Conservation (phyloP, 495 filamentous ascomycete genomes). For the Mytilinidion resinicola region DNA sequence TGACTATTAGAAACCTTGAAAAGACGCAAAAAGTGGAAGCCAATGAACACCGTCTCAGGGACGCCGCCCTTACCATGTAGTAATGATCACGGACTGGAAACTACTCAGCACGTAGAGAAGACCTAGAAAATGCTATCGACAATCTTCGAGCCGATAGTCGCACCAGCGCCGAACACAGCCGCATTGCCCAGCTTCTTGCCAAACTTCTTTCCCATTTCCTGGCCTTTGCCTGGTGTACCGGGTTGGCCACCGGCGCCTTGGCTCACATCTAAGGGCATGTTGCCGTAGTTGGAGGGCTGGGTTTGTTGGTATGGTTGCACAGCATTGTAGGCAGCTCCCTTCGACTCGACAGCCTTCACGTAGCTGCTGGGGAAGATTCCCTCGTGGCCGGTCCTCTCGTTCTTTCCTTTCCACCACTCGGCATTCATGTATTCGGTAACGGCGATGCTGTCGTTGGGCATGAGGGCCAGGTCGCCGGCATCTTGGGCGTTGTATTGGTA, state of each 20-base stretch:
- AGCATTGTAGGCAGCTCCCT: constrained; percentile 15
- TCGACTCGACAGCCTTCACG: constrained; percentile 52
- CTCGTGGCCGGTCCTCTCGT: constrained; percentile 69
- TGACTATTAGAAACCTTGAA: too few relatives aligned
- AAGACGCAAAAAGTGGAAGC: too few relatives aligned
- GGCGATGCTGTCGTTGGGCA: constrained; percentile 66
- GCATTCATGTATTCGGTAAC: constrained; percentile 88
- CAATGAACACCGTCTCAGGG: too few relatives aligned
- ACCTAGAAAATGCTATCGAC: constrained; percentile 85
- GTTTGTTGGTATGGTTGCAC: constrained; percentile 15
- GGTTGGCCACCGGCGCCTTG: constrained; percentile 28
- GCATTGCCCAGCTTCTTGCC: constrained; percentile 67
- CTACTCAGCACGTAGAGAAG: not conserved
- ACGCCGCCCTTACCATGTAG: too few relatives aligned
- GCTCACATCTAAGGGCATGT: constrained; percentile 38
- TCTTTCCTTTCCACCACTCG: constrained; percentile 93
- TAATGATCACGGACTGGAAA: too few relatives aligned
- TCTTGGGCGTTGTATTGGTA: constrained; percentile 77
- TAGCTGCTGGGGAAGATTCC: constrained; percentile 90
- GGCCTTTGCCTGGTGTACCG: constrained; percentile 41
- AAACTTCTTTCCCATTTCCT: constrained; percentile 62
- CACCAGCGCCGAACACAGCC: constrained; percentile 59
- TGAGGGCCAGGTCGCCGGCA: constrained; percentile 68
- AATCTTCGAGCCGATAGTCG: constrained; percentile 84
- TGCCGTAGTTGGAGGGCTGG: constrained; percentile 43